Base-by-base conservation (phyloP, 2,329 filamentous ascomycete species). In the Beauveria medogensis region DNA sequence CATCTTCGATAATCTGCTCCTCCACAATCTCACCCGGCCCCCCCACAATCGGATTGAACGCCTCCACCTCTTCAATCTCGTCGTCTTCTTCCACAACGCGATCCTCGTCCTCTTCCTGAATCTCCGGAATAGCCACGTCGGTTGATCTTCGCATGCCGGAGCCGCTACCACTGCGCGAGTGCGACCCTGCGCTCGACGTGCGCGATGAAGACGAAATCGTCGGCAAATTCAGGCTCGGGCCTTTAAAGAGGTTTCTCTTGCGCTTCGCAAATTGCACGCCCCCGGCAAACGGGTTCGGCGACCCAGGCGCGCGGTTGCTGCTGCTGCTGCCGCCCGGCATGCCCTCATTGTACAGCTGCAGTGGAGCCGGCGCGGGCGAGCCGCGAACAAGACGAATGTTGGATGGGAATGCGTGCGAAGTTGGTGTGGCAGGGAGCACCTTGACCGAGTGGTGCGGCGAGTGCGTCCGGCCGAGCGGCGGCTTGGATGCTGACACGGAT, bases 391-490 rank as follows among this genome's bases (percentile, higher is more conserved):
- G 79, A 3, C 93, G 87, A 63, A 97, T 90, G 66, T 92, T 95
- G 56, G 86, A 90, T 0, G 93, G 92, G 68, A 97, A 96, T 1
- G 84, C 78, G 18, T 80, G 79, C 3, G 82, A 77, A 0, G 89
- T 92, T 0, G 93, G 93, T 0, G 92, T 96, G 0, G 91, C 90
- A 1, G 94, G 93, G 3, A 97, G 84, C n/a, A 97, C 89, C 75
- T 97, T 97, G 68, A 97, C 89, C 0, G 91, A 96, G 66, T 91
- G 85, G 71, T 97, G 92, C 1, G 94, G 93, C 3, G 88, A 92
- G 26, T 90, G 85, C 16, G 83, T 82, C 41, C 82, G 76, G 48
- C 82, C 82, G 55, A 84, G 77, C 1, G 84, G 85, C 18, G 84
- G 88, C 69, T 87, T 88, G 41, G 88, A 88, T 20, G 85, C 84